Evolutionary conservation across 176 grass and related monocot species (phyloP), one percentile per base, ranked within the genome.

Genomic region (Chloris gayana): DNA sequence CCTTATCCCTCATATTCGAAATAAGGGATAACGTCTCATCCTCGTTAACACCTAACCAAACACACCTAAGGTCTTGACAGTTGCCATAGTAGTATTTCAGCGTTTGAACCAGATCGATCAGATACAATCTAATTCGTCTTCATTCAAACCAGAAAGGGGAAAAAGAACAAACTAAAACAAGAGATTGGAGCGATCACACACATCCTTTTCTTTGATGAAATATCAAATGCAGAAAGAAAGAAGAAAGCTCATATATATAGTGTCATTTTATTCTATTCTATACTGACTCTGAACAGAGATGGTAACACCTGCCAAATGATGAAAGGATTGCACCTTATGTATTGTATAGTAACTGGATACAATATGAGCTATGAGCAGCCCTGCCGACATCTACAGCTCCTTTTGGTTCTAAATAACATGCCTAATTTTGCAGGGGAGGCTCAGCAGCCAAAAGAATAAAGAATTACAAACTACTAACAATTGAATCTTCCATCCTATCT

Each of bases 371-470:
- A 58, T 45, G 75, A 79, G 57, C 57, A 26, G 9, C 75, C 69
- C 80, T 88, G 74, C 74, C 59, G 73, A 87, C 46, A 67, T 70
- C 65, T 85, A 77, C 75, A 62, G 50, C 39, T 88, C 12, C 29
- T 74, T 74, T 54, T 79, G 67, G 74, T 46, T 74, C 76, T 78
- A 18, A 46, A 57, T 24, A 35, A 60, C 42, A 38, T 72, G 4
- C 35, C 83, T 85, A 73, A 64, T 42, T 66, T 69, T 80, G 75
- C 75, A 84, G 69, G 62, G 49, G 17, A 4, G 15, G 4, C 75
- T 88, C 75, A 67, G 2, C 86, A 84, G 76, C 81, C 62, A 79
- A 84, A 88, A 88, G 76, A 89, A 89, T 71, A 24, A 80, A 75
- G 62, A 88, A 88, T 84, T 84, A 80, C 81, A 88, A 88, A 44